Percentiles rank a stretch among this genome's conserved stretches.
These are phyloP conservation scores for Monilinia vaccinii-corymbosi DNA, from an alignment of 2,329 filamentous ascomycete species.

Conservation along the genomic window DNA sequence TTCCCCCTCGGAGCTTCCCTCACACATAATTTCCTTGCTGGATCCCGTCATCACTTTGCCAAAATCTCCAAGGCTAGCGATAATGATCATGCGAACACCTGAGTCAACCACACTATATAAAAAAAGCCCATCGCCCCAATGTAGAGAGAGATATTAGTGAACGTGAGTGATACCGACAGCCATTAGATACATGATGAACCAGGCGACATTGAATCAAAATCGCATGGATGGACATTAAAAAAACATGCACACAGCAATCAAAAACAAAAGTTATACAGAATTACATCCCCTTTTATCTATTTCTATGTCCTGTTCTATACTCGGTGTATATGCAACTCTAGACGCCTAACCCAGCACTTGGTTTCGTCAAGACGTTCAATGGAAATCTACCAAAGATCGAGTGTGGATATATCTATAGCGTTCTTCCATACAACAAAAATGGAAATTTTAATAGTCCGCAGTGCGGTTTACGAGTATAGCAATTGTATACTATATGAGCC, in stretches of 20 bases:
- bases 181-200: not conserved
- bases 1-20: too few species aligned
- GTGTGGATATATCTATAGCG: not conserved
- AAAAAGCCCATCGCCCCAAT: not conserved
- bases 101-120: too few species aligned
- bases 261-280: not conserved
- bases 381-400: slow-evolving; percentile 8
- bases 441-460: slow-evolving; percentile 4
- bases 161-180: not conserved
- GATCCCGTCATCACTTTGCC: not conserved
- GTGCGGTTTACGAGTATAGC: slow-evolving; percentile 8
- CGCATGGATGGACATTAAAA: not conserved
- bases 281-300: not conserved
- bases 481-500: slow-evolving; percentile 7
- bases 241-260: not conserved
- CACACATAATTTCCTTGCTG: too few species aligned
- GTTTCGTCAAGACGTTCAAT: slow-evolving; percentile 8
- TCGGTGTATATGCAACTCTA: slow-evolving; percentile 5
- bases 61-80: not conserved
- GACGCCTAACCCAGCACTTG: slow-evolving; percentile 7
- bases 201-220: not conserved
- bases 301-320: not conserved
- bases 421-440: slow-evolving; percentile 3
- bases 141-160: not conserved
- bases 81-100: not conserved